Base-by-base conservation (phyloP, 2,329 filamentous ascomycete genomes). In the Septoria petroselini region DNA sequence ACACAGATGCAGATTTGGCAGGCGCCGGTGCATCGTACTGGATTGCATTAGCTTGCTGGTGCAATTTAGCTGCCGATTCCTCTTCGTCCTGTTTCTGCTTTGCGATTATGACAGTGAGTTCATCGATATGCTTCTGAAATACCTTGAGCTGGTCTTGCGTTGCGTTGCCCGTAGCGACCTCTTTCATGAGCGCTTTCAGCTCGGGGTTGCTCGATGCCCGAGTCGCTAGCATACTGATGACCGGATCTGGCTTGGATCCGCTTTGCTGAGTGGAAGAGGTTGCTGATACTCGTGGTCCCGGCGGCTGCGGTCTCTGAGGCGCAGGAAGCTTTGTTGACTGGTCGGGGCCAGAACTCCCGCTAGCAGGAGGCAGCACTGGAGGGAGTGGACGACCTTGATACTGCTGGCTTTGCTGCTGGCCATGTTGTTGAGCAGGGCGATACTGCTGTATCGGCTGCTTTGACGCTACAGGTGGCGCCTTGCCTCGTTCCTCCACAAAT, bases 71-170 rank as follows among this genome's bases (percentile, higher is more conserved):
- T 9, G 48, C 27, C 4, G 55, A 53, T 34, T 56, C 55, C 23
- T 62, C 59, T 19, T 58, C 52, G 29, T 56, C 54, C 29, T 58
- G 54, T 54, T 73, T 73, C 53, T 74, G 68, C 43, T 65, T 67
- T 35, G 69, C 65, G 14, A 77, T 63, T 39, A 74, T 69, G n/a
- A 63, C 64, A 2, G 85, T 90, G 49, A 93, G 78, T 64, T 89
- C 83, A 61, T 90, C 85, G 54, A 93, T 93, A 34, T 93, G 87
- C 41, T 77, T 78, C 65, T 93, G 88, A 59, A 93, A 93, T 54
- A 83, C 80, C 39, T 82, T 81, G 9, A 93, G 71, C 65, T 93
- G 86, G 11, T 82, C 79, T 30, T 81, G 78, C 9, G 80, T 82
- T 0, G 88, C 88, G 58, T 84, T 79, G 1, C 87, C 87, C 21